phyloP scores from a whole-genome alignment of 306 rosid species.

The Phaseolus lunatus region DNA sequence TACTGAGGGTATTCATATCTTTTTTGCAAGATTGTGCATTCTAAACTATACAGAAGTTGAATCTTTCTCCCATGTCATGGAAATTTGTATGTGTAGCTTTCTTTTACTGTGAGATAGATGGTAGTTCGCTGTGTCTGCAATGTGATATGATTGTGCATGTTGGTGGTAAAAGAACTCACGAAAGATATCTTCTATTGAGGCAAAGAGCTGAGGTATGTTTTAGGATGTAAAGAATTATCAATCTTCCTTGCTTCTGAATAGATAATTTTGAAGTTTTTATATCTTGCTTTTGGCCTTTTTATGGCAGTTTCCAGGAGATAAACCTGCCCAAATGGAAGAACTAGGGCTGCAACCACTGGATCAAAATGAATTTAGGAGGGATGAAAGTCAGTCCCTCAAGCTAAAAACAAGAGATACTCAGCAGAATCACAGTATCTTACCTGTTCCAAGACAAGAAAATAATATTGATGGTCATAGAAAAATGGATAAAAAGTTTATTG shows the following conservation, averaged over 20 bases:
- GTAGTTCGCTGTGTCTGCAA: slow-evolving; percentile 81
- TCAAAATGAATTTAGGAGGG: slow-evolving; percentile 47
- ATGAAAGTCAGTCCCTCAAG: slow-evolving; percentile 45
- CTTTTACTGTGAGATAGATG: slow-evolving; percentile 83
- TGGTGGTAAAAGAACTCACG: slow-evolving; percentile 79
- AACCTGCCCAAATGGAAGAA: slow-evolving; percentile 50
- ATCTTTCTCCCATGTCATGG: slow-evolving; percentile 4
- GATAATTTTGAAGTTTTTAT: slow-evolving; percentile 28
- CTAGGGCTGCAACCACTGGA: slow-evolving; percentile 48
- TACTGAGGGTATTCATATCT: slow-evolving; percentile 35
- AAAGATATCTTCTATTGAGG: slow-evolving; percentile 68
- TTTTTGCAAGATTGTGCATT: slow-evolving; percentile 22
- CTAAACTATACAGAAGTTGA: slow-evolving; percentile 30
- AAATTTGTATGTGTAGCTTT: slow-evolving; percentile 61
- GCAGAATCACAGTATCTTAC: slow-evolving; percentile 47
- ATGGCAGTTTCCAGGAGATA: slow-evolving; percentile 64
- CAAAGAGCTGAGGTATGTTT: slow-evolving; percentile 55
- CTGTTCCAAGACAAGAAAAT: slow-evolving; percentile 49
- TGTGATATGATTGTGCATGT: slow-evolving; percentile 81
- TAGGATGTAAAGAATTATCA: background rate
- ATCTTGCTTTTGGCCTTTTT: slow-evolving; percentile 20
- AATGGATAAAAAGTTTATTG: slow-evolving; percentile 53
- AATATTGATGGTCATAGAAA: slow-evolving; percentile 45
- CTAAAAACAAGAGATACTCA: slow-evolving; percentile 39
- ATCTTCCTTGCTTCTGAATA: background rate